Base-by-base conservation (phyloP, 768 basidiomycete genomes). In the Leccinum boreale region DNA sequence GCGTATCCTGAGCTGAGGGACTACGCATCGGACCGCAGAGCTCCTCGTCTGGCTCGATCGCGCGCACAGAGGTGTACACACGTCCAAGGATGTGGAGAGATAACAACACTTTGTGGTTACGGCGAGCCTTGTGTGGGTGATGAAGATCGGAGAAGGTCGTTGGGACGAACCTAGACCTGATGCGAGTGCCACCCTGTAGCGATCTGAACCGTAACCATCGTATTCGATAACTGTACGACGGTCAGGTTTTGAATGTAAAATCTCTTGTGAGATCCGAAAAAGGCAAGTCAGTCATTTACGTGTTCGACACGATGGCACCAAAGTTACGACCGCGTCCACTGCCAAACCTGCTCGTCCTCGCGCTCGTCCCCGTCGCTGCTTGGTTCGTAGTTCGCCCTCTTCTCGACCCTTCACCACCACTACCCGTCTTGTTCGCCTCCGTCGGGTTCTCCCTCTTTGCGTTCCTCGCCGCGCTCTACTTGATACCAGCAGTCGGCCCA, bases 391-490 rank as follows among this genome's bases (percentile, higher is more conserved):
- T 86, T 0, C 79, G 90, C 26, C 89, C 90, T 0, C 77, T 92
- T 4, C 73, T 92, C 6, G 83, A 86, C 58, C 89, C 89, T 0
- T 66, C 80, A 0, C 89, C 89, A 1, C 78, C 83, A 2, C 74
- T 92, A 12, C 89, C 89, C 2, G 85, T 85, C 0, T 74, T 98
- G 21, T 87, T 90, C 66, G 85, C 84, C 1, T 91, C 88, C 14
- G 62, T 94, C 50, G 94, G 95, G 0, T 87, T 96, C 73, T 87
- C 92, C 2, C 72, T 96, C 50, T 79, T 94, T 60, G 92, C 94
- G 0, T 87, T 96, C 56, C 67, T 92, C 11, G 83, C 85, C 2
- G 86, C 90, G 1, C 67, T 92, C 12, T 85, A 86, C 65, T 80
- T 93, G 45, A 81, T 98, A 29, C 96, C 95, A n/a, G 81, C 83